These are phyloP conservation scores for Backusella macrospora DNA, from an alignment of 192 early-diverging fungal genomes.

Conservation along the genomic window DNA sequence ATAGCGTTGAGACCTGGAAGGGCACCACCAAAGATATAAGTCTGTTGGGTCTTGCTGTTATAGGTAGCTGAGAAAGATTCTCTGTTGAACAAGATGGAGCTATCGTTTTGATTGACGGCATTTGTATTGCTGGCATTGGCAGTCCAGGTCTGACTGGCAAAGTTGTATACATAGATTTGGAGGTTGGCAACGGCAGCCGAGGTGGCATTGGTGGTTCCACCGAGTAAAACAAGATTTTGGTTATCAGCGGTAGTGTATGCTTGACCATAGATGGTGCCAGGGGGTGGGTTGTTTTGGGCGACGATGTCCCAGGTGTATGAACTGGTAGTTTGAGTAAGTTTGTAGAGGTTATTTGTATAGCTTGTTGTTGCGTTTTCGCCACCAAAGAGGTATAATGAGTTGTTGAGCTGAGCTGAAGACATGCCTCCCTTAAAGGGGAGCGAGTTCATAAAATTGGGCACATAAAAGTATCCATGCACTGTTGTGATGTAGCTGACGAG, in stretches of 20 bases:
- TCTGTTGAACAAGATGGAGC: neutral
- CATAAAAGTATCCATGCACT: conserved; percentile 30
- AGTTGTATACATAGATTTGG: conserved; percentile 12
- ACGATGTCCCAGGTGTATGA: conserved; percentile 13
- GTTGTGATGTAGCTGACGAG: conserved; percentile 5
- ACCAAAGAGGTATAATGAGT: conserved; percentile 8
- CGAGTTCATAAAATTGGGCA: conserved; percentile 18
- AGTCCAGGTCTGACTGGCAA: neutral
- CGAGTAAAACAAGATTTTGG: neutral
- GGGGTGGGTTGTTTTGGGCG: conserved; percentile 1
- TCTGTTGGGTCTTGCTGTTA: neutral
- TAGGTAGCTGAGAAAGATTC: neutral
- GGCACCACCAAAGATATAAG: conserved; percentile 29
- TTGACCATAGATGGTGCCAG: conserved; percentile 13
- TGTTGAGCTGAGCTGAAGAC: conserved; percentile 2
- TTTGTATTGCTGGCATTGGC: neutral
- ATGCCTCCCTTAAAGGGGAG: conserved; percentile 22
- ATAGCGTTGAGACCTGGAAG: neutral
- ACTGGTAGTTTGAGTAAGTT: conserved; percentile 5
- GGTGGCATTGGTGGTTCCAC: conserved; percentile 10
- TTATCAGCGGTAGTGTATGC: conserved; percentile 4
- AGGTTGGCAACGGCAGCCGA: neutral
- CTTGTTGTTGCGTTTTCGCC: conserved; percentile 13
- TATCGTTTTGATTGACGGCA: neutral
- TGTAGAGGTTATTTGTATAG: conserved; percentile 6